Base-by-base conservation (phyloP, 1,284 basidiomycete genomes). In the Chalciporus sp. region DNA sequence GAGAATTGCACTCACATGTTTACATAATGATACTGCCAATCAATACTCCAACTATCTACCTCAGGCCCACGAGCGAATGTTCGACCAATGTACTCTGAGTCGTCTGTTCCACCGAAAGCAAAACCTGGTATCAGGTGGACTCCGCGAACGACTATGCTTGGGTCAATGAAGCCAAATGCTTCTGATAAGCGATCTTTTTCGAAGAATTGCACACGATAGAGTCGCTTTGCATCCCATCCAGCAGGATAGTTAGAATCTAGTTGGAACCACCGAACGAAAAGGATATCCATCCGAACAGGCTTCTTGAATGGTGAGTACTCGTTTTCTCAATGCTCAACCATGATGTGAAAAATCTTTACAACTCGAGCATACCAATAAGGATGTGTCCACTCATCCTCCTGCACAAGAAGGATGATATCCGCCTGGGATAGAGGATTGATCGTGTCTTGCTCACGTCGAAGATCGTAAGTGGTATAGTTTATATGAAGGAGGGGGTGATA, bases 241-340 rank as follows among this genome's bases (percentile, higher is more conserved):
- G 53, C 52, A 1, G 35, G 33, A n/a, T 44, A 52, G 16, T 58
- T 56, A 1, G 27, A 3, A 4, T 61, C 54, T 1, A 19, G 44
- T 1, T 23, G 28, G 5, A 66, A 60, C 64, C 66, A 67, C 0
- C 55, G 39, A 0, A 68, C 57, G 23, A 58, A 61, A 0, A 69
- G 20, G 2, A 66, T 12, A 12, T 61, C 17, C 48, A 1, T 3
- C 1, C 7, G 45, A 47, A 14, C n/a, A n/a, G n/a, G n/a, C n/a
- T n/a, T n/a, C n/a, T n/a, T n/a, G n/a, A 47, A 52, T 5, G 1
- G 6, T 0, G 33, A 47, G 23, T 8, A 1, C 0, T 7, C 0
- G 8, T 56, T 8, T 3, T 46, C 28, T 0, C 19, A 4, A 1
- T 50, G 42, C 7, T 54, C 9, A 0, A 57, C 33, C 29, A 54